phyloP scores from a whole-genome alignment of 257 asterid species.

The Nicotiana undulata region DNA sequence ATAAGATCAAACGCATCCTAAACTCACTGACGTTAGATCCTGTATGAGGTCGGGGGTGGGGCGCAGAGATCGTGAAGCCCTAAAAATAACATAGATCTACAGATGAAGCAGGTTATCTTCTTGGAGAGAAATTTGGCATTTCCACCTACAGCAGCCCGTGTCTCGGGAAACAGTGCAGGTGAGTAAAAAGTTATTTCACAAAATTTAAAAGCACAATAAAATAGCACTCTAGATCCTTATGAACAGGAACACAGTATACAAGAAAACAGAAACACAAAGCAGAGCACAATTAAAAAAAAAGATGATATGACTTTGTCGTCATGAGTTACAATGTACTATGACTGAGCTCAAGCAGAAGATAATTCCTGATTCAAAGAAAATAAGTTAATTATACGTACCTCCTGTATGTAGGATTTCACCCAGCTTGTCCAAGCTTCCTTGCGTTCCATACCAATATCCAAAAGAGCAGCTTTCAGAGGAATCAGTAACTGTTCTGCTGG shows the following conservation, averaged over 20 bases:
- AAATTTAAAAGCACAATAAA: not conserved
- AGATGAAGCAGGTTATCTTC: not conserved
- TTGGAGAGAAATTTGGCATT: not conserved
- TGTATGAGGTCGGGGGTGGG: not conserved
- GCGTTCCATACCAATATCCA: constrained; percentile 95
- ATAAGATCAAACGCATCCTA: not conserved
- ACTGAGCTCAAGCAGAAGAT: not conserved
- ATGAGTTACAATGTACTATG: not conserved
- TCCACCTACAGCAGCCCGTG: not conserved
- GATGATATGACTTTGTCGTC: not conserved
- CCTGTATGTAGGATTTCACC: constrained; percentile 73
- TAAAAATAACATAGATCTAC: not conserved
- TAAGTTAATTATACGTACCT: constrained; percentile 36
- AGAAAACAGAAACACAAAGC: not conserved
- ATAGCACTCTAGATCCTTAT: not conserved
- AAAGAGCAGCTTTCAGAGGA: constrained; percentile 83
- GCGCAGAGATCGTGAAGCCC: not conserved
- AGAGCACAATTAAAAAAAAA: not conserved
- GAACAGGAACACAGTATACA: not conserved
- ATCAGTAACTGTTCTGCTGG: constrained; percentile 57
- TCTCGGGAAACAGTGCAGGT: not conserved
- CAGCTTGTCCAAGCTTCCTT: constrained; percentile 92
- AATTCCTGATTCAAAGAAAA: not conserved
- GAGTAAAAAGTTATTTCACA: not conserved
- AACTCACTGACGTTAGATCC: not conserved